Evolutionary conservation across 768 basidiomycete genomes (phyloP), one percentile per base, ranked within the genome.

Genomic region (Nevesoporus exiguus): DNA sequence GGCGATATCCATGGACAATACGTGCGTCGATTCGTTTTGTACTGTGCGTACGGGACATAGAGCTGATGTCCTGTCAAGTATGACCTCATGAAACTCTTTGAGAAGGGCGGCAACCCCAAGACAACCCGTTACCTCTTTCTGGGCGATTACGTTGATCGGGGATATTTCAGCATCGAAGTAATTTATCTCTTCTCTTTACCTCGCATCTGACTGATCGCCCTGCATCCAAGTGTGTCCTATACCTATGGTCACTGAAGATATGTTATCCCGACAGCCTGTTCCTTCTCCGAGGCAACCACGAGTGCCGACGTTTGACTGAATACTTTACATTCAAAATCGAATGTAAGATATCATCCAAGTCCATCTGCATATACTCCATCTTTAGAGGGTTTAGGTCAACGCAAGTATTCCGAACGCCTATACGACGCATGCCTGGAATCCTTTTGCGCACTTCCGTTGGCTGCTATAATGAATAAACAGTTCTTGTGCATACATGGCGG

Each of bases 401-500:
- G 82, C 74, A 88, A 88, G 70, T 88, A 88, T 67, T 86, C 84
- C 7, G 85, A 86, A 59, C 76, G 76, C n/a, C 74, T 88, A 53
- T 88, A 88, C 64, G 82, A 88, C 49, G 86, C 84, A 9, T 84
- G 83, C 75, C 85, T 86, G 80, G 79, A 85, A 39, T 80, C 81
- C 1, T 88, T 88, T 75, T 88, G 85, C 63, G 77, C 81, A 6
- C 76, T 88, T 3, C 86, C 86, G 1, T 74, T 88, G 5, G 86
- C 86, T 2, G 86, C 86, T 25, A 76, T 88, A 64, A 88, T 88
- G 86, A 88, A 88, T 74, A 86, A 86, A 65, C 86, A 88, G 64
- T 88, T 88, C 71, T 72, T 88, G 56, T 88, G 86, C 66, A 85
- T 88, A 48, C 86, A 88, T 48, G 86, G 86, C 31, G 86, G 86